Evolutionary conservation across 306 rosid species (phyloP).

Genomic region (Betula pendula): DNA sequence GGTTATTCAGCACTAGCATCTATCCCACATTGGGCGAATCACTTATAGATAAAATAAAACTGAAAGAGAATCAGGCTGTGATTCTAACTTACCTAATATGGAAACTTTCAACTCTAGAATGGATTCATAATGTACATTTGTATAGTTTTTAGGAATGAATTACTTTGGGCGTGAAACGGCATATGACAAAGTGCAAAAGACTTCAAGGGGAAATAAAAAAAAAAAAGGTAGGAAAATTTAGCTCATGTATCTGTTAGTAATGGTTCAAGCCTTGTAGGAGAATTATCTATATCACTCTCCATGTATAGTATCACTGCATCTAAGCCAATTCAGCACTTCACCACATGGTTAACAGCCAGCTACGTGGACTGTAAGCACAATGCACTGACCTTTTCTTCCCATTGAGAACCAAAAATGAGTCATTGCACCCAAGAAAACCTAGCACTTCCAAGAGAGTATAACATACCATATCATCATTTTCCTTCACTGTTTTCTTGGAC

Average conservation of each 20-base stretch:
- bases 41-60: neutral
- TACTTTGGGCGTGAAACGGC: neutral
- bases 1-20: neutral
- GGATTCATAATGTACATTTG: neutral
- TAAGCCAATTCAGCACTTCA: neutral
- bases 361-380: neutral
- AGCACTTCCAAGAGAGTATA: neutral
- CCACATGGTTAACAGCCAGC: neutral
- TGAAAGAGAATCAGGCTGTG: neutral
- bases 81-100: neutral
- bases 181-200: neutral
- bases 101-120: neutral
- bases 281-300: neutral
- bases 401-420: neutral
- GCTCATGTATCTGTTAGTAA: neutral
- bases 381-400: neutral
- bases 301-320: neutral
- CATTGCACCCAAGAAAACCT: neutral
- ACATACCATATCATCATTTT: neutral
- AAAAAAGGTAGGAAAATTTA: neutral
- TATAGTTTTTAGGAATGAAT: neutral
- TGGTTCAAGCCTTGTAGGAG: neutral
- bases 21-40: neutral
- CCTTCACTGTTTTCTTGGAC: neutral
- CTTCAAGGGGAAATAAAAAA: neutral